Evolutionary conservation across 805 yeast species (phyloP), one percentile per base, ranked within the genome.

Genomic region (Yarrowia deformans): DNA sequence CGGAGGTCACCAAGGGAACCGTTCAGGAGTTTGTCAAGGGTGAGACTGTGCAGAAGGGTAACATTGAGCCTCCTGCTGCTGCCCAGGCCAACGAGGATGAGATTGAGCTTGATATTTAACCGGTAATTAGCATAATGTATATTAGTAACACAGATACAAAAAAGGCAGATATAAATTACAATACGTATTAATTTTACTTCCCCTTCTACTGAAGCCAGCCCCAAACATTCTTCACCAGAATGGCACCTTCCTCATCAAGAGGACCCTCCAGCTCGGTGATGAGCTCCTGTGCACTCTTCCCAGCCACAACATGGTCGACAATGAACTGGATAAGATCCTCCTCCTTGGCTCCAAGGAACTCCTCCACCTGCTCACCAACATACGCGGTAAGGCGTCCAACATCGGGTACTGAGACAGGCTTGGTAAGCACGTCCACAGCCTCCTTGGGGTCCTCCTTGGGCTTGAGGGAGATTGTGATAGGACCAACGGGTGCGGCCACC

Each of bases 171-270:
- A 32, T 55, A 56, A 50, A 55, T 67, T 67, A 55, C 46, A 50
- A 45, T 46, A 18, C 42, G 18, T 16, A 40, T 58, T 23, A 58
- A 23, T n/a, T 56, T 7, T 34, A 34, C 37, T 34, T 23, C 29
- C 29, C 29, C 29, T 23, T 34, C 10, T 23, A 37, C 74, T 67
- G n/a, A 2, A 76, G 71, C 54, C 66, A 32, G 16, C 69, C 58
- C 79, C 79, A 77, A 3, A 77, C 52, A 29, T 71, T 72, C 39
- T 67, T 66, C 1, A 71, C 71, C 45, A 77, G 70, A 7, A 69
- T 71, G n/a, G 73, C 76, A 4, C 84, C 84, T 71, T 82, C 84
- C 69, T 82, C 85, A 54, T 83, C 85, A 54, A 83, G 75, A 2
- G 84, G 79, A 49, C 71, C 71, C 60, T 74, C 77, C 58, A 78